Evolutionary conservation across 169 alveolate genomes (phyloP).

Genomic region (Cyclospora cayetanensis): DNA sequence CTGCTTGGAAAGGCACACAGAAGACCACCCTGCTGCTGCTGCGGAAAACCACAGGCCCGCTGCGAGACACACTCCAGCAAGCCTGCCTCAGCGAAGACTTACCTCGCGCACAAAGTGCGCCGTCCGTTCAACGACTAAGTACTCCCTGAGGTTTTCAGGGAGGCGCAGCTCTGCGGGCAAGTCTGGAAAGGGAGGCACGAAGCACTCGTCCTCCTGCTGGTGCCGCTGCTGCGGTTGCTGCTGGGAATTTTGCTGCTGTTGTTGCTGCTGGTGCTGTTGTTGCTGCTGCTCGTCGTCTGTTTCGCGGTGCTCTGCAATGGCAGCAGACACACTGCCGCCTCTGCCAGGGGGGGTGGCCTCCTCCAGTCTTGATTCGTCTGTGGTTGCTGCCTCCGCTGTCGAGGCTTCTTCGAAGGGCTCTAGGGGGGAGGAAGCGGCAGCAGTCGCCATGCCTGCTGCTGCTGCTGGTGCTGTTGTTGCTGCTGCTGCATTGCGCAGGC

Average conservation of each 20-base stretch:
- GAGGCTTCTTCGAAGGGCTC: constrained; percentile 9
- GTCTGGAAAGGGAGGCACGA: constrained; percentile 48
- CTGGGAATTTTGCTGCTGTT: not conserved
- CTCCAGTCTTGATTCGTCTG: not conserved
- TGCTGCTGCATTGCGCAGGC: too few relatives aligned
- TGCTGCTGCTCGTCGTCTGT: not conserved
- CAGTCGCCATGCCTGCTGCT: not conserved
- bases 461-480: not conserved
- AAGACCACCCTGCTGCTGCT: too few relatives aligned
- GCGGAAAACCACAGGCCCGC: too few relatives aligned
- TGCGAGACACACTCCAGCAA: too few relatives aligned
- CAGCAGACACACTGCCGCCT: not conserved
- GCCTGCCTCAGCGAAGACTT: too few relatives aligned
- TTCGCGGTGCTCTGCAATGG: not conserved
- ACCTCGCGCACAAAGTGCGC: constrained; percentile 72
- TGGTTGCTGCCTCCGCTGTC: not conserved
- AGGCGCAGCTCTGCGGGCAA: constrained; percentile 1
- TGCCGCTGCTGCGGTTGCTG: not conserved
- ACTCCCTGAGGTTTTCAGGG: constrained; percentile 53
- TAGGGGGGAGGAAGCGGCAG: not conserved
- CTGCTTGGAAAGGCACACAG: too few relatives aligned
- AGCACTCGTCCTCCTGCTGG: not conserved
- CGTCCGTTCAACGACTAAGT: constrained; percentile 68
- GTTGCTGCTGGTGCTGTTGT: not conserved
- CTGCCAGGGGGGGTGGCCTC: not conserved